Evolutionary conservation across 495 filamentous ascomycete species (phyloP).

Genomic region (Rostrohypoxylon terebratum): DNA sequence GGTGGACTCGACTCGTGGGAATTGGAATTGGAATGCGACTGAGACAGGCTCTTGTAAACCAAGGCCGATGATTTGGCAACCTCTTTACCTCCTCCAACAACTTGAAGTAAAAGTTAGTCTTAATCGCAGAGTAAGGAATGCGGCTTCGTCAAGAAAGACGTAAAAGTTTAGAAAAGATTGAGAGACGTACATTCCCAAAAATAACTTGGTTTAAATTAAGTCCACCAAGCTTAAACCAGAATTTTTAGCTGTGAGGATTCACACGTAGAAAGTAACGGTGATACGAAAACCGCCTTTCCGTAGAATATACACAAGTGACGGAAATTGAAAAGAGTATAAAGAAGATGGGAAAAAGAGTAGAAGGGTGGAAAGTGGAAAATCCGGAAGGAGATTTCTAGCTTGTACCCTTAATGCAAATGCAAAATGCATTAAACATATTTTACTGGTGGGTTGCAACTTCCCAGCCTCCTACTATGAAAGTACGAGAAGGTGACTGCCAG

Average conservation of each 20-base stretch:
- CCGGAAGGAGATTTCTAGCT: conserved; percentile 33
- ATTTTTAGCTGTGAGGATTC: conserved; percentile 19
- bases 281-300: conserved; percentile 18
- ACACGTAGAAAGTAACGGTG: conserved; percentile 26
- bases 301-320: background rate
- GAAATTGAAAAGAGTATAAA: conserved; percentile 18
- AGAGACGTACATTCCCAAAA: conserved; percentile 32
- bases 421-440: conserved; percentile 30
- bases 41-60: conserved; percentile 39
- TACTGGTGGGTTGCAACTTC: conserved; percentile 41
- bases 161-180: background rate
- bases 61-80: conserved; percentile 18
- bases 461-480: conserved; percentile 45
- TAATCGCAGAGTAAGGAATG: conserved; percentile 29
- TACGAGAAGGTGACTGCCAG: conserved; percentile 38
- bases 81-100: conserved; percentile 32
- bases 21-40: conserved; percentile 38
- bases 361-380: conserved; percentile 11
- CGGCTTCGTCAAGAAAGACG: background rate
- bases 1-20: conserved; percentile 24
- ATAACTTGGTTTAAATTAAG: conserved; percentile 31
- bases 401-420: conserved; percentile 47
- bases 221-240: conserved; percentile 21
- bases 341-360: conserved; percentile 21
- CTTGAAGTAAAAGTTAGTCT: conserved; percentile 26